Evolutionary conservation across 2,329 filamentous ascomycete genomes (phyloP), one percentile per base, ranked within the genome.

Genomic region (Acrocalymma vagum): DNA sequence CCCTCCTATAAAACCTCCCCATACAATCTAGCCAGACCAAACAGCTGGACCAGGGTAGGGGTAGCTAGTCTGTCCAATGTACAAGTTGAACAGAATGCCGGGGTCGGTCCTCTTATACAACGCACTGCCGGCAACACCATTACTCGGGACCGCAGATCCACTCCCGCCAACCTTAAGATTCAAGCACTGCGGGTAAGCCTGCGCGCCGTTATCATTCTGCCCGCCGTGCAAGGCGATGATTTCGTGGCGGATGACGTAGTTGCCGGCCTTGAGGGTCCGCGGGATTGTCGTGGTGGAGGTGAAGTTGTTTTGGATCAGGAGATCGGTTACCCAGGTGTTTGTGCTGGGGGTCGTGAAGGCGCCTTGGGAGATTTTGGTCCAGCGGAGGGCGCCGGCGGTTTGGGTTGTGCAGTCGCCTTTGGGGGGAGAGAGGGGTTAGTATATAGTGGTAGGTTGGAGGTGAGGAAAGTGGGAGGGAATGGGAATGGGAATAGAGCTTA

Each of bases 211-310:
- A 4, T 65, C 60, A 6, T 65, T 69, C 10, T 56, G 40, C 2
- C 67, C 71, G 1, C 65, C 60, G 40, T 80, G 78, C 11, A 80
- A 63, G 9, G 73, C 79, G 38, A 77, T 75, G 31, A 74, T 71
- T 62, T 82, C 80, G 51, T 82, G 78, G 9, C 80, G 71, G 24
- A 82, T 63, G 27, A 83, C 77, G 42, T 82, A 82, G 50, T 77
- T 72, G 3, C 79, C 79, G 0, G 74, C 53, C 15, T 58, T 63
- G 26, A 80, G 67, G 10, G 70, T 63, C 1, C 48, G 34, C 8
- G 78, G 78, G 15, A 81, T 69, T 2, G 65, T 71, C 9, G 75
- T 62, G 5, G 48, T 73, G 58, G 48, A 63, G 14, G 78, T 78
- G 23, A 73, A 74, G 38, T 80, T 75, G 66, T 79, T 73, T 24